Conservation (phyloP, 768 basidiomycete species). For the Rhizopogon vinicolor region DNA sequence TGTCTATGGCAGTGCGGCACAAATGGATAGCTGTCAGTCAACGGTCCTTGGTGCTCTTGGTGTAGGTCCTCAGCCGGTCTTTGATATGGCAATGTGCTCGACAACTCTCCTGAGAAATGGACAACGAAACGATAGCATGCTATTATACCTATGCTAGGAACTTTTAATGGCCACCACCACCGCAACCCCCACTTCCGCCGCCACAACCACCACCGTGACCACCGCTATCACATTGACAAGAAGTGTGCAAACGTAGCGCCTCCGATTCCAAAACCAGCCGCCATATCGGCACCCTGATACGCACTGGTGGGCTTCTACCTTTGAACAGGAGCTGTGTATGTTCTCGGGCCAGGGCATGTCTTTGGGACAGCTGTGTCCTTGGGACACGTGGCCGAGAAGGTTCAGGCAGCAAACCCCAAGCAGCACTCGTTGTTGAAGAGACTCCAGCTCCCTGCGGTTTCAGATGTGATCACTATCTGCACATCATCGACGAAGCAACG, state of each 20-base stretch:
- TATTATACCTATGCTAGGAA: background rate
- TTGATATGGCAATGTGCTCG: background rate
- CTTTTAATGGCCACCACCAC: background rate
- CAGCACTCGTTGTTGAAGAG: background rate
- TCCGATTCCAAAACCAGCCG: background rate
- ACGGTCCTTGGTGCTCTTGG: too few relatives aligned
- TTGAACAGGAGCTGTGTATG: background rate
- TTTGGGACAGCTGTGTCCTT: background rate
- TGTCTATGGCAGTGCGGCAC: too few relatives aligned
- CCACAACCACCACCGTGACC: slow-evolving; percentile 3
- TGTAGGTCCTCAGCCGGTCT: background rate
- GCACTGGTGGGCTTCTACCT: background rate
- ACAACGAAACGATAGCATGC: background rate
- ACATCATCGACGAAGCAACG: background rate
- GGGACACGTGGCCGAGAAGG: background rate
- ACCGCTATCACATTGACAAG: too few relatives aligned
- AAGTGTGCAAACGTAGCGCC: background rate
- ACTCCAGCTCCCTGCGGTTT: background rate
- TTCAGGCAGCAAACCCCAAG: background rate
- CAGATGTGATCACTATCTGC: background rate
- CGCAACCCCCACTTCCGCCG: background rate
- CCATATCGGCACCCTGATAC: background rate
- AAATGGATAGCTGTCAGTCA: too few relatives aligned
- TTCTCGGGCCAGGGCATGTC: too few relatives aligned
- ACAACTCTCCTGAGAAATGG: too few relatives aligned